These are phyloP conservation scores for Fermentozyma sake DNA, from an alignment of 1,139 yeast genomes.

Conservation along the genomic window DNA sequence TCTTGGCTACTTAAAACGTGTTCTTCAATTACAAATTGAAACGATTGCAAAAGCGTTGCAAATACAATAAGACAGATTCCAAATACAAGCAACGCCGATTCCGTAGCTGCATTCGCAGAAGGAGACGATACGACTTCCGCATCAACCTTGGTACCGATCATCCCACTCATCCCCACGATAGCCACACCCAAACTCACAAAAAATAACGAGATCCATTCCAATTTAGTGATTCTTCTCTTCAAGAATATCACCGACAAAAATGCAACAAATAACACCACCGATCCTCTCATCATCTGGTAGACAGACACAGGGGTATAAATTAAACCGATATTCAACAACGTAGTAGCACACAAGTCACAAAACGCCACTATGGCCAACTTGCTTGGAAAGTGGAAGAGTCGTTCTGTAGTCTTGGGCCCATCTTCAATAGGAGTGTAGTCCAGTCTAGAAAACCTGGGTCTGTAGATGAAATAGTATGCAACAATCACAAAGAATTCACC, in stretches of 20 bases:
- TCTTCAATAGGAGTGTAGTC: constrained; percentile 14
- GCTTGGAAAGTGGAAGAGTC: constrained; percentile 2
- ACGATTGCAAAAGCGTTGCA: constrained; percentile 66
- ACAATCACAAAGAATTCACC: constrained; percentile 61
- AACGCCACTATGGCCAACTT: constrained; percentile 55
- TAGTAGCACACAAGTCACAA: constrained; percentile 72
- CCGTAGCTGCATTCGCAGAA: background rate
- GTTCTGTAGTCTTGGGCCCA: constrained; percentile 10
- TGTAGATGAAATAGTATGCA: constrained; percentile 34
- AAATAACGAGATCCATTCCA: constrained; percentile 66
- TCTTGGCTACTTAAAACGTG: constrained; percentile 52
- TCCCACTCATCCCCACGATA: constrained; percentile 70
- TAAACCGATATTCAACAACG: constrained; percentile 72
- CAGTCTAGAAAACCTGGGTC: constrained; percentile 11
- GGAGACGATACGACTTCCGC: constrained; percentile 11
- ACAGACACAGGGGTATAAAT: constrained; percentile 76
- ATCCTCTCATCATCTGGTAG: constrained; percentile 82
- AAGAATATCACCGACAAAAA: constrained; percentile 63
- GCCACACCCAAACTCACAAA: constrained; percentile 65
- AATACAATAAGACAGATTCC: constrained; percentile 58
- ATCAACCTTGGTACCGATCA: constrained; percentile 11
- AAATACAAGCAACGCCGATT: constrained; percentile 28
- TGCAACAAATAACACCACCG: constrained; percentile 75
- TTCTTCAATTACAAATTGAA: constrained; percentile 78
- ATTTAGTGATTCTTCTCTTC: constrained; percentile 47